Base-by-base conservation (phyloP, 148 eudicot species). In the Arbutus unedo region DNA sequence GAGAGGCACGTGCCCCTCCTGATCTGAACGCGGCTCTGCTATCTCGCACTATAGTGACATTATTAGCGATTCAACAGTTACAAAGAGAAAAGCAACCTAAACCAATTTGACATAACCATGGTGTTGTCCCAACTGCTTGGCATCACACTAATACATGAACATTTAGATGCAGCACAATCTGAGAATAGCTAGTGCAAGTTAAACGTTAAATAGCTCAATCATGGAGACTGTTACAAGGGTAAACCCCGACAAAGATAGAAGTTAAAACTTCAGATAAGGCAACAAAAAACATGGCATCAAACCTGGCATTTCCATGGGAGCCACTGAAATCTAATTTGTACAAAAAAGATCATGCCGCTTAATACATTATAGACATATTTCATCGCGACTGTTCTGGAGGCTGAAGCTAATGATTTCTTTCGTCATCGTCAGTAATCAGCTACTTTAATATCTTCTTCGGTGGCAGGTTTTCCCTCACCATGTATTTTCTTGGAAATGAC, bases 401-500 rank as follows among this genome's bases (percentile, higher is more conserved):
- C 38, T n/a, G 50, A 19, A 50, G 47, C 60, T 31, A 59, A 53
- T 71, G 47, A 43, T 10, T 38, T 53, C 68, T 31, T 72, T 55
- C 56, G 59, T 82, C 81, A 79, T 41, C 41, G 55, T 88, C 87
- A 83, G 79, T 83, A 83, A 45, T 79, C 83, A 13, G 79, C 49
- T 25, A 75, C 86, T 43, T 38, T 3, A 43, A 82, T 72, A 80
- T 89, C 87, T 76, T 72, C 84, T 82, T 86, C 82, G 18, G 49
- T 66, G 59, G 88, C 89, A 74, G 88, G 76, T 81, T 88, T 89
- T 84, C 84, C 89, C 56, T 73, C n/a, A 76, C 68, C 67, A 47
- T 19, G 84, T 83, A 55, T 82, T 78, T 88, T 81, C 67, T 87
- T 89, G 4, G 79, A 77, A 80, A 76, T 62, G 81, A 72, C 76